Percentiles rank a stretch among this genome's conserved stretches.
Evolutionary conservation across 352 stramenopile species (phyloP).

Genomic region (Phytopythium cucurbitacearum): DNA sequence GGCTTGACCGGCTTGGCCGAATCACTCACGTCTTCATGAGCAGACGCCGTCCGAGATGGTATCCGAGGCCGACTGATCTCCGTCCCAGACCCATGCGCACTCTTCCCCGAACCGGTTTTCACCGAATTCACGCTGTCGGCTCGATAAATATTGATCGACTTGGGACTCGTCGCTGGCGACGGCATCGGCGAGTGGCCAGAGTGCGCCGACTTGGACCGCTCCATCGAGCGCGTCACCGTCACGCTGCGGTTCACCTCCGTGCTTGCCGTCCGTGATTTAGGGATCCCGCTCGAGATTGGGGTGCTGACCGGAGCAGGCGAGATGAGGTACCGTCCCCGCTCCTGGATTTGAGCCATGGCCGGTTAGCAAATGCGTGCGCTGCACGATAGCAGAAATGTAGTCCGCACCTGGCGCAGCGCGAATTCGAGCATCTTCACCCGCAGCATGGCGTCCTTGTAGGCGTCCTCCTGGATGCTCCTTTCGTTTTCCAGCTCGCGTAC

Average conservation of each 20-base stretch:
- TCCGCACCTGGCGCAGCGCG: slow-evolving; percentile 57
- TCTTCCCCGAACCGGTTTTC: slow-evolving; percentile 29
- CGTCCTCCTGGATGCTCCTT: slow-evolving; percentile 71
- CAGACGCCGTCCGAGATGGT: slow-evolving; percentile 48
- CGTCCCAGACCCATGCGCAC: slow-evolving; percentile 43
- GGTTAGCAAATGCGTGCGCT: background rate
- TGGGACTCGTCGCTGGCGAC: slow-evolving; percentile 27
- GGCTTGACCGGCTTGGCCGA: slow-evolving; percentile 35
- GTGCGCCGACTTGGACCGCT: slow-evolving; percentile 50
- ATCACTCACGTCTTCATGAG: slow-evolving; percentile 36
- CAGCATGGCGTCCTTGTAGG: slow-evolving; percentile 81
- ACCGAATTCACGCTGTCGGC: slow-evolving; percentile 50
- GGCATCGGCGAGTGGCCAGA: slow-evolving; percentile 33
- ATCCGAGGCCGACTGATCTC: slow-evolving; percentile 78
- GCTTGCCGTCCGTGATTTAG: slow-evolving; percentile 19
- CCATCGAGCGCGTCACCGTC: slow-evolving; percentile 49
- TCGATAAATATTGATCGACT: slow-evolving; percentile 51
- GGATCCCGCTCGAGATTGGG: slow-evolving; percentile 13
- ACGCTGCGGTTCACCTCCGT: slow-evolving; percentile 46
- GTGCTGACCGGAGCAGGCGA: slow-evolving; percentile 69
- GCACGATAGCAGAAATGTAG: background rate
- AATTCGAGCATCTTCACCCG: slow-evolving; percentile 90
- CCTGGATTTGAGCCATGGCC: slow-evolving; percentile 11
- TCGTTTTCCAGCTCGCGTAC: slow-evolving; percentile 77
- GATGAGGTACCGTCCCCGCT: slow-evolving; percentile 73